Evolutionary conservation across 768 basidiomycete genomes (phyloP), one percentile per base, ranked within the genome.

Genomic region (Rhodotorula diobovata): DNA sequence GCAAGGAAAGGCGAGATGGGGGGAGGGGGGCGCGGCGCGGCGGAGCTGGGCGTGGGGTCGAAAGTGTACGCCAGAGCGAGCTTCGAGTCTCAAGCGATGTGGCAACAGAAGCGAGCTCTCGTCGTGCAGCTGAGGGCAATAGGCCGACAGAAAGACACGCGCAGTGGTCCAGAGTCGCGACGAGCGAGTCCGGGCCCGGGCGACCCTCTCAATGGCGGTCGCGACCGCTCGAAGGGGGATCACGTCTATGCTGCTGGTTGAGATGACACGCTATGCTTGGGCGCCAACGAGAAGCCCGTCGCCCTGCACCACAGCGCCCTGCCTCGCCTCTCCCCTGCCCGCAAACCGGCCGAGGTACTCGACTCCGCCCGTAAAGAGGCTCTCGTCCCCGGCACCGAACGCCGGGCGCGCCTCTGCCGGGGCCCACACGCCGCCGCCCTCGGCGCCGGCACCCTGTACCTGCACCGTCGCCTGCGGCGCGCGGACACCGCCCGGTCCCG

Each of bases 331-430:
- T 11, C 41, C 25, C 37, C 37, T 18, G 25, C 28, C 12, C n/a
- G 58, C 39, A 32, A 59, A 59, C 58, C 37, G 39, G 14, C 37
- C 39, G n/a, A 70, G n/a, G 39, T 70, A 70, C 57, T 63, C 61
- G 18, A 60, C 37, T 1, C 72, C 72, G 3, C 72, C 72, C 16
- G 66, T 53, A 30, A 74, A 74, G 15, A 54, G 23, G 30, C 48
- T 53, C 61, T 63, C 68, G 21, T 65, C 68, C 15, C 50, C 46
- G 50, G 34, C 54, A 9, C 61, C 30, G 8, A 53, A 55, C 45
- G 65, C 64, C 45, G 70, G 61, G 14, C 48, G 10, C 8, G 37
- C 37, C 54, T 61, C 58, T 8, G 34, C 62, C 45, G 58, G 68
- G 18, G 46, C 61, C 60, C 53, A 59, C 37, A 4, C 12, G 15